phyloP scores from a whole-genome alignment of 73 alveolate species.

The Paramecium sexaurelia region DNA sequence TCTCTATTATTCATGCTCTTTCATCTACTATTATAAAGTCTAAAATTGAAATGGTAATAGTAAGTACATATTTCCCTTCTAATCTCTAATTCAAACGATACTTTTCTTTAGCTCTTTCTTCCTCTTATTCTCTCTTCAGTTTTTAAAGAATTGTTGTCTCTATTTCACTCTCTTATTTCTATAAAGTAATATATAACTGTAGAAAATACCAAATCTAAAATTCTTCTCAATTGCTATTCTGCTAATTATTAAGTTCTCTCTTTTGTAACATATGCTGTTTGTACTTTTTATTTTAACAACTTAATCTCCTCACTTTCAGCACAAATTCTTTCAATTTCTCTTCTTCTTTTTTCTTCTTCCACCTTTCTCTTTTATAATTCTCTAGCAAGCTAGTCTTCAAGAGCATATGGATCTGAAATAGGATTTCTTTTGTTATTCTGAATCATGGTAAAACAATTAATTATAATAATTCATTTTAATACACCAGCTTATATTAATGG shows the following conservation, averaged over 20 bases:
- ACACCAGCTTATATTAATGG: conserved; percentile 50
- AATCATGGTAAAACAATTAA: neutral
- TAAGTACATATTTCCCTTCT: conserved; percentile 63
- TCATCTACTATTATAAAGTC: conserved; percentile 62
- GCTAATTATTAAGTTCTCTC: conserved; percentile 68
- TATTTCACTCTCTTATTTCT: conserved; percentile 66
- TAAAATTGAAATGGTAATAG: neutral
- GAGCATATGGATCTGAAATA: conserved; percentile 25
- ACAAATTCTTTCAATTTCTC: conserved; percentile 64
- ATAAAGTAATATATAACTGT: neutral
- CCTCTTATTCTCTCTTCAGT: conserved; percentile 38
- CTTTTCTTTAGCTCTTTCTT: conserved; percentile 62
- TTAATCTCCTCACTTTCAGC: conserved; percentile 69
- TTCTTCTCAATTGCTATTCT: conserved; percentile 53
- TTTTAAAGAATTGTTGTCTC: conserved; percentile 57
- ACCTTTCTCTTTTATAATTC: conserved; percentile 63
- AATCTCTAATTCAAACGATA: conserved; percentile 28
- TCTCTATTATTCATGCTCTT: conserved; percentile 42
- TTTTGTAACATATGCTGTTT: conserved; percentile 64
- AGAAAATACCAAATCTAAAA: conserved; percentile 2
- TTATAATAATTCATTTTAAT: conserved; percentile 22
- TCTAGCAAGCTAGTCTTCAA: conserved; percentile 65
- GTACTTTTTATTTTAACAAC: conserved; percentile 58
- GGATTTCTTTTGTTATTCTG: conserved; percentile 7
- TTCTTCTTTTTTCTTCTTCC: conserved; percentile 61